Evolutionary conservation across 352 stramenopile genomes (phyloP), one percentile per base, ranked within the genome.

Genomic region (Chrysophaeum taylorii): DNA sequence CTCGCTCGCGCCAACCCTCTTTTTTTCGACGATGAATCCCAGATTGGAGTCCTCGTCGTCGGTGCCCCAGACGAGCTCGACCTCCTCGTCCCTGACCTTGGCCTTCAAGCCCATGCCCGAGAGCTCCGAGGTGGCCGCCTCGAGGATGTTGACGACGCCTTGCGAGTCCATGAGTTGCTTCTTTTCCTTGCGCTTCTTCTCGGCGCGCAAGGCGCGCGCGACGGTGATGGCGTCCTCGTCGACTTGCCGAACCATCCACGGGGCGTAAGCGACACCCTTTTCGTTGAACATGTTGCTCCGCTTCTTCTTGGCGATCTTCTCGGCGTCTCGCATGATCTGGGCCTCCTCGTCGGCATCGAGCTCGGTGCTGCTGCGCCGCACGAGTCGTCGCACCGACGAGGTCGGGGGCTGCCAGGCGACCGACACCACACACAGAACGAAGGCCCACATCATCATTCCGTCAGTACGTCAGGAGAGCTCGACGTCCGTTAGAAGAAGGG

Each of bases 231-330:
- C 57, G 14, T 66, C 57, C 35, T 66, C 57, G 57, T 66, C 57
- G 57, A 66, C 57, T 36, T 66, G 57, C 9, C 12, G 23, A 57
- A 66, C 14, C 57, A 66, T 66, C 57, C 57, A 66, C 12, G 57
- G 57, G 18, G 57, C 57, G 57, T 66, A 66, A 18, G 57, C 57
- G 33, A 66, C 57, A 36, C 57, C 57, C 16, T 42, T 31, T 36
- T 42, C 31, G 57, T 66, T 66, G 57, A 33, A 66, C 33, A 66
- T 41, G 57, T 66, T 66, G 33, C 33, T 45, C 5, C 57, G 57
- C 57, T 66, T 66, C 57, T 42, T 66, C 57, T 66, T 66, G 12
- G 57, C 57, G 57, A 66, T 66, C 36, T 66, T 25, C 57, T 66
- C 33, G 12, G 57, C 57, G 14, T 66, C 36, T 16, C 33, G 33